Conservation (phyloP, 192 early-diverging fungal species). For the Mycoemilia scoparia region DNA sequence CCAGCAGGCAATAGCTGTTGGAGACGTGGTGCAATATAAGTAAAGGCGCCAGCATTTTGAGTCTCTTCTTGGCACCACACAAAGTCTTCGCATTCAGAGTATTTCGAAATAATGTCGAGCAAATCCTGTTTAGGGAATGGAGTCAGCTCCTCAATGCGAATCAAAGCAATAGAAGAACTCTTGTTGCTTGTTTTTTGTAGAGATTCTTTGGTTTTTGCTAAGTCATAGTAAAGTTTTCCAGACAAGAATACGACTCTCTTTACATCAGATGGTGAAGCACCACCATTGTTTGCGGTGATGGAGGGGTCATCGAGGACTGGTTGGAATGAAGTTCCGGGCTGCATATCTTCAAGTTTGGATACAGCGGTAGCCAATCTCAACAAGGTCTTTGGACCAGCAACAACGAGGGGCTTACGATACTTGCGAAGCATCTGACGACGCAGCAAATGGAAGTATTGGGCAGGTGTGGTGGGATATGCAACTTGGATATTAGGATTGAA, state of each 20-base stretch:
- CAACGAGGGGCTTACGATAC: slow-evolving; percentile 89
- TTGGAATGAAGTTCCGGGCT: slow-evolving; percentile 62
- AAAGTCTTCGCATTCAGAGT: slow-evolving; percentile 42
- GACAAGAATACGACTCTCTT: slow-evolving; percentile 60
- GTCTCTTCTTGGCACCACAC: slow-evolving; percentile 84
- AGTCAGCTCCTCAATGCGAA: slow-evolving; percentile 79
- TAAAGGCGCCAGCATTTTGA: slow-evolving; percentile 78
- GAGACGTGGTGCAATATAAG: slow-evolving; percentile 75
- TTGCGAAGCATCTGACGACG: slow-evolving; percentile 76
- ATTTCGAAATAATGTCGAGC: slow-evolving; percentile 39
- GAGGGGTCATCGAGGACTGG: slow-evolving; percentile 65
- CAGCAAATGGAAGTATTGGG: slow-evolving; percentile 92
- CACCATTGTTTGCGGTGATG: slow-evolving; percentile 24
- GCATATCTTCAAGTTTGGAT: slow-evolving; percentile 67
- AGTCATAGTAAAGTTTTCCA: slow-evolving; percentile 88
- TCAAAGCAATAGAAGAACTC: slow-evolving; percentile 52
- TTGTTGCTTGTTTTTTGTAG: too few species aligned
- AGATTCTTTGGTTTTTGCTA: slow-evolving; percentile 45
- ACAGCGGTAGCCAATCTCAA: slow-evolving; percentile 45
- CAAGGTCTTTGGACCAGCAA: slow-evolving; percentile 56
- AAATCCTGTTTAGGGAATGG: slow-evolving; percentile 73
- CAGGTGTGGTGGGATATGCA: slow-evolving; percentile 79
- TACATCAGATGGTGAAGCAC: slow-evolving; percentile 15
- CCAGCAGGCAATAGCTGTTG: slow-evolving; percentile 45
- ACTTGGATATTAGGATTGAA: slow-evolving; percentile 88